Percentiles rank a stretch among this genome's conserved stretches.
These are phyloP conservation scores for Acacia acuminata DNA, from an alignment of 306 rosid genomes.

Conservation along the genomic window DNA sequence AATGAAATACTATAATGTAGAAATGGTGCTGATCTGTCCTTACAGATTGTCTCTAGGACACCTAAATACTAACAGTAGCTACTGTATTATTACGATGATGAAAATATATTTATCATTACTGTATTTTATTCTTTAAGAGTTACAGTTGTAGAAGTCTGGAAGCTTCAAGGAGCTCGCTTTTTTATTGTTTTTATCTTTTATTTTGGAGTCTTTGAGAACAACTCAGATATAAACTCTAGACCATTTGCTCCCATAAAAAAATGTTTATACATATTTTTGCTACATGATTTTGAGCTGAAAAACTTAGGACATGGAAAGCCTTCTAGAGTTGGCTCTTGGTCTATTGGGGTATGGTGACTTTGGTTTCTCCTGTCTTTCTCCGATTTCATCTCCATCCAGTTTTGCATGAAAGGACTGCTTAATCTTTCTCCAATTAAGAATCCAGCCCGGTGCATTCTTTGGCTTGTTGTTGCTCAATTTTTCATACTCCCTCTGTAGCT, in stretches of 20 bases:
- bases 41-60: too few relatives aligned
- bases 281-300: neutral
- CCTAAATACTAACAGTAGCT: too few relatives aligned
- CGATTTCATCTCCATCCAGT: slow-evolving; percentile 52
- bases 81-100: neutral
- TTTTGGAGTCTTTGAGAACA: neutral
- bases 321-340: slow-evolving; percentile 41
- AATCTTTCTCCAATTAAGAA: slow-evolving; percentile 71
- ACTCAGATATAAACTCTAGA: neutral
- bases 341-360: slow-evolving; percentile 35
- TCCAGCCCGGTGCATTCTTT: slow-evolving; percentile 60
- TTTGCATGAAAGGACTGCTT: slow-evolving; percentile 68
- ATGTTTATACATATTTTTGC: neutral
- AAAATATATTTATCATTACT: neutral
- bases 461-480: slow-evolving; percentile 47
- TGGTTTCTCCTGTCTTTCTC: slow-evolving; percentile 35
- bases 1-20: too few relatives aligned
- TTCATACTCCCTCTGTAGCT: slow-evolving; percentile 73
- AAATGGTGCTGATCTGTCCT: too few relatives aligned
- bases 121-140: neutral
- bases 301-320: slow-evolving; percentile 44
- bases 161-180: neutral
- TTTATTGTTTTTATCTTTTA: neutral
- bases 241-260: neutral
- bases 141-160: neutral